phyloP scores from a whole-genome alignment of 1,139 yeast species.

The Saccharomyces hybrid region DNA sequence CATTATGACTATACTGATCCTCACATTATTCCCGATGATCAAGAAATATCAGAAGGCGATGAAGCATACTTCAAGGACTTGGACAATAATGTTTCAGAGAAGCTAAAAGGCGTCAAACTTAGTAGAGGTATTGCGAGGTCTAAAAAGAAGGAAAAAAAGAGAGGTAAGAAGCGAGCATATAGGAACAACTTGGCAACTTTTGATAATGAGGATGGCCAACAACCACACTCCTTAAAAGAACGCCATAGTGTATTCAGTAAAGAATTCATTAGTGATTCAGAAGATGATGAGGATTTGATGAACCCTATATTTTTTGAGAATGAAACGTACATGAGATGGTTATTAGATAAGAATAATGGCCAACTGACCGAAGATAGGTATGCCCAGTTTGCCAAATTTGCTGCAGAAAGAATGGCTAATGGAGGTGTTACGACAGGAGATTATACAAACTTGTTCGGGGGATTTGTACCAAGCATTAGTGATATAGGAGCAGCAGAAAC shows the following conservation, averaged over 20 bases:
- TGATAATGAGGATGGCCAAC: constrained; percentile 10
- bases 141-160: constrained; percentile 11
- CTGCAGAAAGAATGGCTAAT: constrained; percentile 24
- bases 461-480: constrained; percentile 20
- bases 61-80: constrained; percentile 27
- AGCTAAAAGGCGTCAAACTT: constrained; percentile 4
- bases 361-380: constrained; percentile 22
- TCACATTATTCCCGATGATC: constrained; percentile 13
- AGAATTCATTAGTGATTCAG: constrained; percentile 31
- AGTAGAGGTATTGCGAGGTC: constrained; percentile 23
- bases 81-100: constrained; percentile 6
- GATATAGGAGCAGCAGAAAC: constrained; percentile 8
- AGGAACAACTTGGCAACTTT: constrained; percentile 11
- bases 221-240: not conserved
- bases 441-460: constrained; percentile 25
- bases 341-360: constrained; percentile 26
- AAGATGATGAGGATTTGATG: constrained; percentile 20
- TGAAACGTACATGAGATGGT: constrained; percentile 30
- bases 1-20: constrained; percentile 19
- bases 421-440: constrained; percentile 18
- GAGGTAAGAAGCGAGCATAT: constrained; percentile 4
- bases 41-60: constrained; percentile 17
- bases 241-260: constrained; percentile 19
- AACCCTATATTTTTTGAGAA: constrained; percentile 30
- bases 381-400: constrained; percentile 22